Evolutionary conservation across 108 stramenopile species (phyloP), one percentile per base, ranked within the genome.

Genomic region (Fragilaria crotonensis): DNA sequence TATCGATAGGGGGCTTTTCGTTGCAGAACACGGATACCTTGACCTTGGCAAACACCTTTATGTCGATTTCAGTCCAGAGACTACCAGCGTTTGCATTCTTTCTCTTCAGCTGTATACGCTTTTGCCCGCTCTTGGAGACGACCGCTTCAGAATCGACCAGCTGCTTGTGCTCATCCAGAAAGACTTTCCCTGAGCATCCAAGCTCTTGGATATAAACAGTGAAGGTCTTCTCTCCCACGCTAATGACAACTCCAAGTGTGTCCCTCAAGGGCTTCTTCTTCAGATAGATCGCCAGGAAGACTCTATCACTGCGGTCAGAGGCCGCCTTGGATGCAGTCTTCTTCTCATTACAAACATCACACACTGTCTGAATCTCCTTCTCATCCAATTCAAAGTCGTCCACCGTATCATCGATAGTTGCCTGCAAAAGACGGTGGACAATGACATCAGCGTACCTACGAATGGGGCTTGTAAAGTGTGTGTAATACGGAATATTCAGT

Each of bases 401-500:
- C 18, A 90, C 81, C 5, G 36, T 14, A 2, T 74, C 84, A 55
- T 96, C 92, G 5, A 97, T 65, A 50, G 90, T 86, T 11, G 94
- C 89, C 30, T 93, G 84, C 25, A 97, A 80, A 51, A 96, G 71
- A 0, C 96, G 80, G 59, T 97, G 96, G 9, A 94, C 97, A 55
- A 97, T 78, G 4, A 97, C 89, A 71, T 98, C 97, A 0, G 97
- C 88, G 64, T 98, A 98, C 33, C 96, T 80, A 2, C 96, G 77
- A 62, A 96, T 97, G 2, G 96, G 98, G 32, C 77, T 80, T 25
- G 96, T 97, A 64, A 98, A 98, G 66, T 98, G 97, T 1, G 97
- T 98, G 68, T 98, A 98, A 75, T 93, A 95, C 0, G 96, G 96
- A 52, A 98, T 98, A 64, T 94, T 91, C 49, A 98, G 69, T 3